Percentiles rank a stretch among this genome's conserved stretches.
Conservation (phyloP, 352 stramenopile species). For the Globisporangium perplexum region DNA sequence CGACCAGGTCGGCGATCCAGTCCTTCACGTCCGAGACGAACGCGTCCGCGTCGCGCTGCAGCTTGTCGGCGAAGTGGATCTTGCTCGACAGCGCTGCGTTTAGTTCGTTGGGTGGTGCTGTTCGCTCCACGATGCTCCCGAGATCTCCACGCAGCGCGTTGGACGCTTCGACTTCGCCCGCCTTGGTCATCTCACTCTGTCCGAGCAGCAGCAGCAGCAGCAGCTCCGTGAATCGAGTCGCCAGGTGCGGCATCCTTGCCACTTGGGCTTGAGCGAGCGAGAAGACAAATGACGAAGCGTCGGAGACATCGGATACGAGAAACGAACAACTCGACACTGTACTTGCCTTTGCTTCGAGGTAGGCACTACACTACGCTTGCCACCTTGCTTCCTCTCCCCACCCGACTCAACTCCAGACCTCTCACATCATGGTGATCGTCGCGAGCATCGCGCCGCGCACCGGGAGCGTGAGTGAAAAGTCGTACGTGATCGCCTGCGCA, state of each 20-base stretch:
- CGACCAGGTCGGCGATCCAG: constrained; percentile 3
- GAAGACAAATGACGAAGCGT: not conserved
- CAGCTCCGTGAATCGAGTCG: not conserved
- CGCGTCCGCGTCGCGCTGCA: constrained; percentile 6
- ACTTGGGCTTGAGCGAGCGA: not conserved
- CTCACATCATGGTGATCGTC: too few relatives aligned
- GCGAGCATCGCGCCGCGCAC: too few relatives aligned
- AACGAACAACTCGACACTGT: too few relatives aligned
- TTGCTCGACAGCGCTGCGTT: not conserved
- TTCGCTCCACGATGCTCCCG: not conserved
- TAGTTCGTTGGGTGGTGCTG: not conserved
- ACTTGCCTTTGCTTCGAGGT: too few relatives aligned
- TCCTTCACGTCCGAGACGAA: constrained; percentile 7
- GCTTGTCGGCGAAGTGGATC: constrained; percentile 8
- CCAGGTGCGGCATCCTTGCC: not conserved
- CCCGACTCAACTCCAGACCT: too few relatives aligned
- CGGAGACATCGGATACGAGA: too few relatives aligned
- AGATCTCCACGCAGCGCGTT: constrained; percentile 2
- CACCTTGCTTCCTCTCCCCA: too few relatives aligned
- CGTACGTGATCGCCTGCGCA: constrained; percentile 34
- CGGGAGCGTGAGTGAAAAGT: constrained; percentile 32
- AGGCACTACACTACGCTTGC: too few relatives aligned
- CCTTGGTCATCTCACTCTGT: not conserved
- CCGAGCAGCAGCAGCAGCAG: not conserved
- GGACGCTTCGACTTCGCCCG: not conserved